Evolutionary conservation across 2,329 filamentous ascomycete genomes (phyloP).

Genomic region (Cyanodermella asteris): DNA sequence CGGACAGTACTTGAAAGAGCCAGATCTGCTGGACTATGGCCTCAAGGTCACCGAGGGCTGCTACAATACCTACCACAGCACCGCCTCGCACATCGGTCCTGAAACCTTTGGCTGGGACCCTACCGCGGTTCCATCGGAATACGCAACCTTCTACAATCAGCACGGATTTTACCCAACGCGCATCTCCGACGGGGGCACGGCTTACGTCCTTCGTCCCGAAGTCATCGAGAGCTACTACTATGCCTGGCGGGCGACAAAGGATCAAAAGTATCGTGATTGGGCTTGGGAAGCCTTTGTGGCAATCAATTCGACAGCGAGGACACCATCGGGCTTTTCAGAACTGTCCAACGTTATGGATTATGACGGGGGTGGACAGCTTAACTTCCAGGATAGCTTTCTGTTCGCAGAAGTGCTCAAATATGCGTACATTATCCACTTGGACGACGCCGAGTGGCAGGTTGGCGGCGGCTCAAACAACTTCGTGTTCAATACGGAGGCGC

Average conservation of each 20-base stretch:
- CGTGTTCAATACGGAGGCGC: slow-evolving; percentile 45
- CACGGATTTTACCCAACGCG: slow-evolving; percentile 62
- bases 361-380: slow-evolving; percentile 36
- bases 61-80: slow-evolving; percentile 48
- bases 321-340: slow-evolving; percentile 43
- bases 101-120: slow-evolving; percentile 45
- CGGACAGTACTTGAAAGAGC: slow-evolving; percentile 42
- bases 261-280: slow-evolving; percentile 60
- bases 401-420: slow-evolving; percentile 83
- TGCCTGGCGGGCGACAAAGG: slow-evolving; percentile 58
- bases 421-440: slow-evolving; percentile 45
- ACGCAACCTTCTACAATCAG: slow-evolving; percentile 37
- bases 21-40: slow-evolving; percentile 52
- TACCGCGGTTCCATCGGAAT: slow-evolving; percentile 22
- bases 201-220: slow-evolving; percentile 58
- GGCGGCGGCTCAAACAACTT: slow-evolving; percentile 29
- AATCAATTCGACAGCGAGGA: slow-evolving; percentile 41
- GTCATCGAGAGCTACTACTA: slow-evolving; percentile 75
- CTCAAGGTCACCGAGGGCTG: slow-evolving; percentile 50
- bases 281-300: slow-evolving; percentile 56
- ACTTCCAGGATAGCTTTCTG: slow-evolving; percentile 73
- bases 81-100: slow-evolving; percentile 53
- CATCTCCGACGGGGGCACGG: slow-evolving; percentile 25
- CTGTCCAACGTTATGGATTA: slow-evolving; percentile 42
- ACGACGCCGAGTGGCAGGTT: slow-evolving; percentile 38